phyloP scores from a whole-genome alignment of 768 basidiomycete genomes.

The Auricularia auricula-judae region DNA sequence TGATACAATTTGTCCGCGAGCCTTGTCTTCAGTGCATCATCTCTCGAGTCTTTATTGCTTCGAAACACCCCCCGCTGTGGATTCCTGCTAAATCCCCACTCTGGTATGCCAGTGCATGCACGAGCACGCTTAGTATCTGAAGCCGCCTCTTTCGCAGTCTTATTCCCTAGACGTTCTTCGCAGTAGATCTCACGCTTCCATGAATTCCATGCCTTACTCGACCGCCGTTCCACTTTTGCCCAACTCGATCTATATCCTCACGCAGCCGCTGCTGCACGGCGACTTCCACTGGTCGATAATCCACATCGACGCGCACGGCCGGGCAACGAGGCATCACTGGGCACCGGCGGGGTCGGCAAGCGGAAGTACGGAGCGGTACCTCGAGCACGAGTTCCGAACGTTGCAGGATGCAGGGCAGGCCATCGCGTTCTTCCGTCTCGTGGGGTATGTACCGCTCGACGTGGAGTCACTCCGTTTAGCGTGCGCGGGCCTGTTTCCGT shows the following conservation, averaged over 20 bases:
- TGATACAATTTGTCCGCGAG: neutral
- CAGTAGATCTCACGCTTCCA: neutral
- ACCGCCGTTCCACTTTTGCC: neutral
- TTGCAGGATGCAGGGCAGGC: neutral
- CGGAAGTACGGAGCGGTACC: neutral
- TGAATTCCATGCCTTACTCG: neutral
- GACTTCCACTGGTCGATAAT: neutral
- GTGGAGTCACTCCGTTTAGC: neutral
- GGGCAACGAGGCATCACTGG: neutral
- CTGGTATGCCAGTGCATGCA: too few species aligned
- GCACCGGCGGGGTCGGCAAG: neutral
- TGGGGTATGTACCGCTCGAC: neutral
- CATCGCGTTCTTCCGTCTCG: neutral
- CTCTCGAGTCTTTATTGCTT: neutral
- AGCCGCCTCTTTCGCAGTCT: neutral
- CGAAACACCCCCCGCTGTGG: too few species aligned
- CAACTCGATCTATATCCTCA: neutral
- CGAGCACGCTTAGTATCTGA: too few species aligned
- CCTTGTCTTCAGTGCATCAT: neutral
- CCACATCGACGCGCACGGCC: neutral
- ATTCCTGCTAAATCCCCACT: too few species aligned
- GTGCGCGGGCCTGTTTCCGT: neutral
- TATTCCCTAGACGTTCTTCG: neutral
- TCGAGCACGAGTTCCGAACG: neutral
- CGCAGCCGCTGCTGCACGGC: neutral